A percentile compares a stretch with the other conserved stretches of the same genome.
Conservation (phyloP, 2,329 filamentous ascomycete species). For the Neocatenulostroma microsporum region DNA sequence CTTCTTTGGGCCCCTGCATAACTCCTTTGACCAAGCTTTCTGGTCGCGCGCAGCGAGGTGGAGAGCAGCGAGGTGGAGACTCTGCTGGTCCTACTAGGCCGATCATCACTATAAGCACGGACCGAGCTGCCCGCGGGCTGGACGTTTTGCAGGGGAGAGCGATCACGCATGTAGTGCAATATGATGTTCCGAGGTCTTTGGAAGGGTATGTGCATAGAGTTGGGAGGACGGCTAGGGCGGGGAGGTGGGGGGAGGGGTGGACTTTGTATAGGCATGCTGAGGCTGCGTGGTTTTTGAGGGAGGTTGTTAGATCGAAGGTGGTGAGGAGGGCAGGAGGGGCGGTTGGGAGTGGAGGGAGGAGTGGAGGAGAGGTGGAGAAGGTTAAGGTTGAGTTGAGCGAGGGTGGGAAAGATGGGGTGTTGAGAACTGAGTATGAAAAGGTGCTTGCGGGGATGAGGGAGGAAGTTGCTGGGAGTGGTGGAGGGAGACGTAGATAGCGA, state of each 20-base stretch:
- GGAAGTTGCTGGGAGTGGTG: too few relatives aligned
- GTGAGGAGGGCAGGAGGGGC: slow-evolving; percentile 43
- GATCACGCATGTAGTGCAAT: slow-evolving; percentile 83
- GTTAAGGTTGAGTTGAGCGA: slow-evolving; percentile 14
- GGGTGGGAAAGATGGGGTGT: slow-evolving; percentile 10
- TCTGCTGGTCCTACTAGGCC: too few relatives aligned
- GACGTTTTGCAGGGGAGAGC: slow-evolving; percentile 55
- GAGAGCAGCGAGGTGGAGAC: too few relatives aligned
- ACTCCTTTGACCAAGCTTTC: slow-evolving; percentile 23
- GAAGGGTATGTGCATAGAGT: slow-evolving; percentile 87
- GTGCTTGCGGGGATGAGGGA: slow-evolving; percentile 57
- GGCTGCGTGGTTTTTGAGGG: slow-evolving; percentile 85
- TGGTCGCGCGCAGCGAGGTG: slow-evolving; percentile 50
- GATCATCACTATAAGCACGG: slow-evolving; percentile 71
- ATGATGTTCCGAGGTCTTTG: slow-evolving; percentile 76
- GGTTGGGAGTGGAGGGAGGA: slow-evolving; percentile 36
- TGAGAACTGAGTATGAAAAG: slow-evolving; percentile 37
- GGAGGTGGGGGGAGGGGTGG: slow-evolving; percentile 69
- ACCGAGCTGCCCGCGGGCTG: slow-evolving; percentile 85
- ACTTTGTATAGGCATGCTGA: slow-evolving; percentile 76
- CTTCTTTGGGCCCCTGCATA: slow-evolving; percentile 19
- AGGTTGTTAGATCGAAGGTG: slow-evolving; percentile 53
- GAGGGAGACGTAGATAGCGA: too few relatives aligned
- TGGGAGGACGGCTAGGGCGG: slow-evolving; percentile 80
- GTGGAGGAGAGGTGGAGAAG: slow-evolving; percentile 40